A percentile compares a stretch with the other conserved stretches of the same genome.
phyloP scores from a whole-genome alignment of 441 rosid species.

The Adansonia madagascariensis region DNA sequence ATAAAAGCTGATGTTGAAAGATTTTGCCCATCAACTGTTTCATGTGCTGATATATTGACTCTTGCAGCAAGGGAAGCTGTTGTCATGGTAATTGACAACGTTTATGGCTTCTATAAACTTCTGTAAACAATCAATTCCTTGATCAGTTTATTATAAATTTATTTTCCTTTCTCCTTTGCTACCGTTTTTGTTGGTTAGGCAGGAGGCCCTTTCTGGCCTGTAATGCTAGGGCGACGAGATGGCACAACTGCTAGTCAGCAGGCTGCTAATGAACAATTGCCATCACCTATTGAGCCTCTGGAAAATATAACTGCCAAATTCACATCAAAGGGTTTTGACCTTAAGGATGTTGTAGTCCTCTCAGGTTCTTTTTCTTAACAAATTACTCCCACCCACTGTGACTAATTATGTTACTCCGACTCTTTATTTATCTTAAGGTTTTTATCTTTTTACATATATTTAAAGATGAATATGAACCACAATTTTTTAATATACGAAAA shows the following conservation, averaged over 20 bases:
- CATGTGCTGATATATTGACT: slow-evolving; percentile 63
- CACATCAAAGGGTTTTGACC: slow-evolving; percentile 64
- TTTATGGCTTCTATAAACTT: neutral
- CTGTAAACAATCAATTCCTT: neutral
- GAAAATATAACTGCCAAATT: slow-evolving; percentile 74
- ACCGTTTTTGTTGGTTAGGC: slow-evolving; percentile 38
- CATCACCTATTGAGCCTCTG: slow-evolving; percentile 68
- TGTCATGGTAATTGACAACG: slow-evolving; percentile 34
- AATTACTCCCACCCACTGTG: neutral
- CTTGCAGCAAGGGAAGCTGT: slow-evolving; percentile 71
- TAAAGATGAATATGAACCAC: too few species aligned
- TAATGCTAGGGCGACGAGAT: slow-evolving; percentile 68
- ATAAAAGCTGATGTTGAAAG: slow-evolving; percentile 53
- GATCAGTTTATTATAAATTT: neutral
- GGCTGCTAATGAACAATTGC: slow-evolving; percentile 56
- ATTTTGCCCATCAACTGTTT: slow-evolving; percentile 56
- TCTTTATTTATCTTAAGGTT: too few species aligned
- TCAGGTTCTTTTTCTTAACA: slow-evolving; percentile 54
- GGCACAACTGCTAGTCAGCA: slow-evolving; percentile 62
- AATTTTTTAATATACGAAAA: too few species aligned
- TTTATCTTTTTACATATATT: too few species aligned
- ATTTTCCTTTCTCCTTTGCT: neutral
- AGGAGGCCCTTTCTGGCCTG: slow-evolving; percentile 73
- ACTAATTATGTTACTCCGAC: too few species aligned
- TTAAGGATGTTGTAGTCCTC: slow-evolving; percentile 80